These are phyloP conservation scores for Asterophora lycoperdoides DNA, from an alignment of 768 basidiomycete genomes.

Conservation along the genomic window DNA sequence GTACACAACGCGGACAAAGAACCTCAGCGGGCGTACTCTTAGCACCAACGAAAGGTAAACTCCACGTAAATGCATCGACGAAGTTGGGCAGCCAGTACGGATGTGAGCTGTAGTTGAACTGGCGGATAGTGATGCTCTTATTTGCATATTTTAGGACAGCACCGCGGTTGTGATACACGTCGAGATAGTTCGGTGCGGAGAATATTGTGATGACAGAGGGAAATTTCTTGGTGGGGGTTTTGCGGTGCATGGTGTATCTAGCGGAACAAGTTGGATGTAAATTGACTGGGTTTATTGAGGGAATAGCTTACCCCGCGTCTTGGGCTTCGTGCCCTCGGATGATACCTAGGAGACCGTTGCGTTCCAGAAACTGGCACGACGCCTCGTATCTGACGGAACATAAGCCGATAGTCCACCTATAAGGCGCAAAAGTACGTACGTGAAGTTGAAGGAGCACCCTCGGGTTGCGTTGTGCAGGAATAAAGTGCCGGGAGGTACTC, in stretches of 20 bases:
- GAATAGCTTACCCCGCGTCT: constrained; percentile 73
- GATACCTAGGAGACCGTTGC: constrained; percentile 86
- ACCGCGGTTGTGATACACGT: constrained; percentile 94
- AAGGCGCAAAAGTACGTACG: constrained; percentile 46
- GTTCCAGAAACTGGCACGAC: constrained; percentile 89
- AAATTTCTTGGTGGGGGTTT: constrained; percentile 92
- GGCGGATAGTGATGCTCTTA: constrained; percentile 93
- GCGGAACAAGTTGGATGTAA: constrained; percentile 2
- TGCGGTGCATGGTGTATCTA: constrained; percentile 91
- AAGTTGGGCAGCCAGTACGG: constrained; percentile 97
- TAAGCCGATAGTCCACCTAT: constrained; percentile 25
- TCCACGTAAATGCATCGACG: constrained; percentile 98
- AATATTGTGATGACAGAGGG: constrained; percentile 98
- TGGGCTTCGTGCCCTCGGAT: constrained; percentile 98
- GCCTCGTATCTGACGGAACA: constrained; percentile 58
- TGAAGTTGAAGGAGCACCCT: constrained; percentile 91
- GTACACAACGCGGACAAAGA: too few species aligned
- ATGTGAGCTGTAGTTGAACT: constrained; percentile 77
- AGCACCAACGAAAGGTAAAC: constrained; percentile 92
- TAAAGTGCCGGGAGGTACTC: constrained; percentile 51
- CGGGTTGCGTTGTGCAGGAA: constrained; percentile 81
- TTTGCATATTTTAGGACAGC: constrained; percentile 97
- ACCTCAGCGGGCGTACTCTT: constrained; percentile 64
- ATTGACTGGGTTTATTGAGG: not conserved
- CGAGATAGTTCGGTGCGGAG: constrained; percentile 94